Base-by-base conservation (phyloP, 371 early-diverging fungal species). In the Zychaea mexicana region DNA sequence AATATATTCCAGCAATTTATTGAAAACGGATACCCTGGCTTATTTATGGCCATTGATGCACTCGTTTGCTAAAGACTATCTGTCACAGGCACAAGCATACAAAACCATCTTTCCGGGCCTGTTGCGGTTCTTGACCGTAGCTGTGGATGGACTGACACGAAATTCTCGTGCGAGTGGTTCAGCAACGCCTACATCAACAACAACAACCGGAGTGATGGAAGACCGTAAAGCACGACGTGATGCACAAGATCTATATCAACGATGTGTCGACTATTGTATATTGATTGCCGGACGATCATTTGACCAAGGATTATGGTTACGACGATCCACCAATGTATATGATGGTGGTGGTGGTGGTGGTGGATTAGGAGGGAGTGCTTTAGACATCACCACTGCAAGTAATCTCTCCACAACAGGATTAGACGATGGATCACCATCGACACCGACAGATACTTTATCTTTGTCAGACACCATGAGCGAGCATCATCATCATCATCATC, bases 281-380 rank as follows among this genome's bases (percentile, higher is more conserved):
- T 75, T 90, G 65, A 88, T 91, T 61, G 85, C 88, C 0, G 94
- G 94, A 7, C 86, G 89, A 21, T 84, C 91, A 21, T 88, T 92
- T 67, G 92, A 92, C 49, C 90, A 90, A 63, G 85, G 90, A 17
- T 70, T 87, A 1, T 91, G 93, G 92, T 70, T 89, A 32, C 77
- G 92, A 22, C 78, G 81, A n/a, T 64, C 74, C n/a, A n/a, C n/a
- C 15, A 71, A 76, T 13, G 61, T 76, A 1, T 76, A 83, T 39
- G 76, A 78, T 22, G 42, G n/a, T 12, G n/a, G 2, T 42, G 15
- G 13, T 0, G n/a, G 42, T 15, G n/a, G 15, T 15, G n/a, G n/a
- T 42, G n/a, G 49, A n/a, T n/a, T n/a, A n/a, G n/a, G n/a, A n/a
- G n/a, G n/a, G n/a, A n/a, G n/a, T n/a, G n/a, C n/a, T n/a, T n/a